Base-by-base conservation (phyloP, 2,329 filamentous ascomycete genomes). In the Colletotrichum australisinense region DNA sequence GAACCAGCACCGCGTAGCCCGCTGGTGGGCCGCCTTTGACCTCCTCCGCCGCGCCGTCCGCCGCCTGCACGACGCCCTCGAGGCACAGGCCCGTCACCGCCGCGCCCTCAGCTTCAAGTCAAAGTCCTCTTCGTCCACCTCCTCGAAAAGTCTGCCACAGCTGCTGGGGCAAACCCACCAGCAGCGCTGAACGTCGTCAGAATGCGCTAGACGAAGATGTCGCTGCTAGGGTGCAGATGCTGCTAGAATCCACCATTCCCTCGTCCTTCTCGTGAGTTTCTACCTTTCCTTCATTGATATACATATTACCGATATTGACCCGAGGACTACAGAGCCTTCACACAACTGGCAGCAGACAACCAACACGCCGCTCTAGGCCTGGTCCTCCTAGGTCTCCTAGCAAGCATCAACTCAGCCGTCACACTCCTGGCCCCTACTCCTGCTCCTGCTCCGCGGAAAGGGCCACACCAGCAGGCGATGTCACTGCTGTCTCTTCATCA, bases 1-100 rank as follows among this genome's bases (percentile, higher is more conserved):
- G 80, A 98, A 98, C 84, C 96, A 98, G 84, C 96, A 98, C 82
- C 92, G 92, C 68, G 87, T 89, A 75, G 89, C 92, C 35, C 90
- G 91, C 79, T 99, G 96, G 96, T 98, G 94, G 91, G 80, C 84
- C 19, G 90, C 91, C 78, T 90, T 98, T 74, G 88, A 88, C 66
- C 88, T 93, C 75, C 88, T 98, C 76, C 91, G 94, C 46, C 93
- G 94, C 59, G 88, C 91, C 69, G 81, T 93, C 9, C 83, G 84
- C 9, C 87, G 88, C 67, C 84, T 98, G 1, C 72, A 76, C 19
- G 81, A 81, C 28, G 79, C 86, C 22, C 76, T 83, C 62, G 71
- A 75, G 1, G 80, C 76, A 11, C 76, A 56, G 28, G 19, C 49
- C 60, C 62, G 62, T 28, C 58, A 46, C 22, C 24, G 58, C 11